Base-by-base conservation (phyloP, 345 rosid genomes). In the Geranium rotundifolium region DNA sequence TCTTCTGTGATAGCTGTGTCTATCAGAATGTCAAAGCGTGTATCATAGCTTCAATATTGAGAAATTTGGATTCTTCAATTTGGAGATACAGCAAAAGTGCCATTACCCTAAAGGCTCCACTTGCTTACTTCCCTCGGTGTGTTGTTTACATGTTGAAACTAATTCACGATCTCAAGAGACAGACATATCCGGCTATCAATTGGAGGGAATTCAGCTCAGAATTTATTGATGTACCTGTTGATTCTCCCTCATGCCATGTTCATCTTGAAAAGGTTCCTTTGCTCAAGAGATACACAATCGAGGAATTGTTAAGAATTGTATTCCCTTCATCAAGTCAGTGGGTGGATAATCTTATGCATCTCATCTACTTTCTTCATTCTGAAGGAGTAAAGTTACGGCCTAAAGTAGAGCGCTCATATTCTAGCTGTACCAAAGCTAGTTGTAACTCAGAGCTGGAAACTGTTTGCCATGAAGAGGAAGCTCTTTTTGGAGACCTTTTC, bases 401-500 rank as follows among this genome's bases (percentile, higher is more conserved):
- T 19, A 85, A 83, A 73, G 73, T 86, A 54, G 99, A 90, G 67
- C 78, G 79, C 64, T 78, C 90, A 34, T 75, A 72, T 67, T 83
- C 96, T 46, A 79, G 74, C 74, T 72, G 72, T 73, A 71, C 73
- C 46, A 90, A 84, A 72, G 65, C 78, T 66, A 86, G 70, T 76
- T 80, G 81, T 68, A 73, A 82, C 27, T 59, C 84, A 17, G 99
- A 93, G 77, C 71, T 73, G 67, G 99, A 90, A 69, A 88, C 84
- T 37, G 76, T 77, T 74, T 84, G 85, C 65, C 99, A 85, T 77
- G 99, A 93, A 19, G 99, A 93, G 66, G 99, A 93, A 66, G 96
- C 96, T 30, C 84, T 93, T 65, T 93, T 93, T 67, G 99, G 99
- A 14, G 87, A 90, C 69, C 90, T 93, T 69, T 93, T 93, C 79